phyloP scores from a whole-genome alignment of 2,329 filamentous ascomycete genomes.

The Emergomyces africanus region DNA sequence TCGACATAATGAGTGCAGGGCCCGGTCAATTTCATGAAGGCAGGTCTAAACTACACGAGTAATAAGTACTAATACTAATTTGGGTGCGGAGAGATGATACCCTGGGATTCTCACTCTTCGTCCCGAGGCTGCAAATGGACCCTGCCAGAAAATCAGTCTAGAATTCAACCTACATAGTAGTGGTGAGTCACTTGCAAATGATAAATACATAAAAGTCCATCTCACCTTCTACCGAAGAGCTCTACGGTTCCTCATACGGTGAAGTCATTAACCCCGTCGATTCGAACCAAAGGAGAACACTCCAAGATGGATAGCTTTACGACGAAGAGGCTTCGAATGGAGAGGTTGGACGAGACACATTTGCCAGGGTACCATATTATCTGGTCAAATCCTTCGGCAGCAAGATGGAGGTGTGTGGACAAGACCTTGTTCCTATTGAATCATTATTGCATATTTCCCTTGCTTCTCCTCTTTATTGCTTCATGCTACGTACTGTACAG shows the following conservation, averaged over 20 bases:
- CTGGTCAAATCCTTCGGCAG: background rate
- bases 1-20: no score
- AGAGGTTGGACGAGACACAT: background rate
- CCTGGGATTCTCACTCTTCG: background rate
- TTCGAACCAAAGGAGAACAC: background rate
- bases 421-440: background rate
- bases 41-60: no score
- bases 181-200: background rate
- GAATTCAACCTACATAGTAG: background rate
- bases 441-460: background rate
- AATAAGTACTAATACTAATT: no score
- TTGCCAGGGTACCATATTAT: background rate
- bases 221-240: background rate
- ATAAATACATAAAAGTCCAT: background rate
- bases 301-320: background rate
- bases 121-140: background rate
- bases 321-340: background rate
- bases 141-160: background rate
- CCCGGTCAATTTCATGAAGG: no score
- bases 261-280: background rate
- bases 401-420: background rate
- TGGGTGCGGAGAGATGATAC: no score
- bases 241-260: background rate
- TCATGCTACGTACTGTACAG: background rate
- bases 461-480: background rate